Percentiles rank a stretch among this genome's conserved stretches.
Evolutionary conservation across 192 early-diverging fungal genomes (phyloP).

Genomic region (Thamnidium elegans): DNA sequence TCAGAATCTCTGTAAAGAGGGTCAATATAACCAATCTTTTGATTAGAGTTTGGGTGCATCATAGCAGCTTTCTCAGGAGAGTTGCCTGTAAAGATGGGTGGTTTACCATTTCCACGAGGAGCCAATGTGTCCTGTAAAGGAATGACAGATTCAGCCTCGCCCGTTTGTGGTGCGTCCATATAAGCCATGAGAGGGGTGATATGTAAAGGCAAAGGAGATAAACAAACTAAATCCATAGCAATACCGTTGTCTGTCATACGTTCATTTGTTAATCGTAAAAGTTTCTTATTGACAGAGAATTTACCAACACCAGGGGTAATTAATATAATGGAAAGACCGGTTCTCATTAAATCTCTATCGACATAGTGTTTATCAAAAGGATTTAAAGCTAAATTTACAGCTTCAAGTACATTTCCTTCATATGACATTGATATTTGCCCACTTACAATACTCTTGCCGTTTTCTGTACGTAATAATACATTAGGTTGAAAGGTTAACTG

Average conservation of each 20-base stretch:
- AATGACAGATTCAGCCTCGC: not conserved
- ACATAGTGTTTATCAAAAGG: conserved; percentile 92
- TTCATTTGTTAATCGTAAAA: conserved; percentile 90
- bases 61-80: conserved; percentile 20
- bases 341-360: conserved; percentile 90
- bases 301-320: conserved; percentile 88
- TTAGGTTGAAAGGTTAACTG: conserved; percentile 71
- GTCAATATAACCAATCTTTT: conserved; percentile 30
- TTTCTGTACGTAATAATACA: conserved; percentile 55
- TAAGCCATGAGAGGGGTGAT: conserved; percentile 87
- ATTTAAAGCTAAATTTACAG: conserved; percentile 95
- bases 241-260: conserved; percentile 92
- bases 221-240: conserved; percentile 87
- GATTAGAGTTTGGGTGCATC: conserved; percentile 5
- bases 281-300: conserved; percentile 81
- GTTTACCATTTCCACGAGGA: not conserved
- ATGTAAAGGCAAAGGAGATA: conserved; percentile 84
- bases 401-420: conserved; percentile 94
- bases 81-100: conserved; percentile 20
- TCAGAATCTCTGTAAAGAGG: conserved; percentile 53
- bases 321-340: conserved; percentile 84
- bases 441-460: conserved; percentile 52
- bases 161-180: conserved; percentile 26
- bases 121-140: not conserved
- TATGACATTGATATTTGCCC: conserved; percentile 81